Evolutionary conservation across 2,329 filamentous ascomycete species (phyloP).

Genomic region (Colletotrichum limetticola): DNA sequence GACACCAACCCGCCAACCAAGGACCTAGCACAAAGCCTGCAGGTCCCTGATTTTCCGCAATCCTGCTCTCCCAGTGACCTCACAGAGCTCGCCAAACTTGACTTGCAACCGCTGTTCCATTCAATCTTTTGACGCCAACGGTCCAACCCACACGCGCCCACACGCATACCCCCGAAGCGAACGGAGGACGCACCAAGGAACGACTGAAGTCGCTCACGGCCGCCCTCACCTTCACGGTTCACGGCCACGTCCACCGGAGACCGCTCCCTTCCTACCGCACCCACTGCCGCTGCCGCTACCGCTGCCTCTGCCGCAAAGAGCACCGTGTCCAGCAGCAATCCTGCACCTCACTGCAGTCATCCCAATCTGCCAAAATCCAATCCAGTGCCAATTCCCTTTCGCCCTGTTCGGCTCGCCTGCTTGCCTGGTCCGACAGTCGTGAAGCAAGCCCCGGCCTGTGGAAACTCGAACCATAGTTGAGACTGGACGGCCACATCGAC

Average conservation of each 20-base stretch:
- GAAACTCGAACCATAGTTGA: constrained; percentile 32
- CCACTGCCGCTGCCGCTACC: constrained; percentile 1
- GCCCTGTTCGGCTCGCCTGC: constrained; percentile 6
- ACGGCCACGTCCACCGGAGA: background rate
- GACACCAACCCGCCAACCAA: background rate
- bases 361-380: constrained; percentile 13
- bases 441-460: constrained; percentile 33
- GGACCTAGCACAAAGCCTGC: background rate
- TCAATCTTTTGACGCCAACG: constrained; percentile 5
- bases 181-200: background rate
- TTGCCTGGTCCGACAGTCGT: constrained; percentile 27
- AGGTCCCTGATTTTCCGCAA: background rate
- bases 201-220: background rate
- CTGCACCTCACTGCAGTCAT: background rate
- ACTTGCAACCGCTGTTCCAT: background rate
- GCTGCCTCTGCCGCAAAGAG: background rate
- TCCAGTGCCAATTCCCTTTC: background rate
- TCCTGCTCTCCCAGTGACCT: constrained; percentile 10
- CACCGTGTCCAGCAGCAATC: background rate
- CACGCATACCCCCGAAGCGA: background rate
- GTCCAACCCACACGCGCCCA: background rate
- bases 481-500: constrained; percentile 23
- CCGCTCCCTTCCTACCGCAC: background rate
- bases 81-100: background rate
- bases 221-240: background rate